Base-by-base conservation (phyloP, 306 rosid genomes). In the Acacia crassicarpa region DNA sequence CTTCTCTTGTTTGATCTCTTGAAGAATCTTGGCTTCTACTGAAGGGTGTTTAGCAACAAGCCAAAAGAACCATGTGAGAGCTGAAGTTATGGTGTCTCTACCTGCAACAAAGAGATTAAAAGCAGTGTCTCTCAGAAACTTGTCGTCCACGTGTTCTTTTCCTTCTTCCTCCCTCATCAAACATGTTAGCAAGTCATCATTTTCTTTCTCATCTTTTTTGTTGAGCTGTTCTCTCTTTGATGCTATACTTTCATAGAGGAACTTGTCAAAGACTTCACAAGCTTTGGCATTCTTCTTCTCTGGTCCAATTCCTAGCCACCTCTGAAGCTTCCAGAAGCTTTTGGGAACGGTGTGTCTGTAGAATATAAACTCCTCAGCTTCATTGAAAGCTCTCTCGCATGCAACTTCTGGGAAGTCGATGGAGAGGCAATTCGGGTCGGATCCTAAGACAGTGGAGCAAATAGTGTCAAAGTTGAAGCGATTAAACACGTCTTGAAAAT, bases 1-100 rank as follows among this genome's bases (percentile, higher is more conserved):
- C 46, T 6, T 67, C 38, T 2, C 46, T 67, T 35, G 4, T 5
- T 35, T 19, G 45, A 33, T 67, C 72, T 33, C 72, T 35, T 33
- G 14, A 17, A 85, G 25, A 67, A 67, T 35, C 40, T 86, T 83
- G 16, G 69, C 23, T 83, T 81, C 72, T 38, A 58, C 79, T 5
- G 0, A 2, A 17, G 72, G 72, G 7, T 35, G 46, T 17, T 25
- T 3, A 9, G 72, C 46, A 33, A 35, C 25, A 1, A 67, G 72
- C 72, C 46, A 35, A 35, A 67, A 67, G 72, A 67, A 67, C 46
- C 72, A 67, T 2, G 72, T 35, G 46, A 67, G 49, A 20, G 73
- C 73, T 9, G 73, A 68, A 38, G 73, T 68, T 8, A 40, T 40
- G 30, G 73, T 43, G 12, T 68, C 74, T 68, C 74, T 68, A 0